Base-by-base conservation (phyloP, 768 basidiomycete genomes). In the Boletus bicolor region DNA sequence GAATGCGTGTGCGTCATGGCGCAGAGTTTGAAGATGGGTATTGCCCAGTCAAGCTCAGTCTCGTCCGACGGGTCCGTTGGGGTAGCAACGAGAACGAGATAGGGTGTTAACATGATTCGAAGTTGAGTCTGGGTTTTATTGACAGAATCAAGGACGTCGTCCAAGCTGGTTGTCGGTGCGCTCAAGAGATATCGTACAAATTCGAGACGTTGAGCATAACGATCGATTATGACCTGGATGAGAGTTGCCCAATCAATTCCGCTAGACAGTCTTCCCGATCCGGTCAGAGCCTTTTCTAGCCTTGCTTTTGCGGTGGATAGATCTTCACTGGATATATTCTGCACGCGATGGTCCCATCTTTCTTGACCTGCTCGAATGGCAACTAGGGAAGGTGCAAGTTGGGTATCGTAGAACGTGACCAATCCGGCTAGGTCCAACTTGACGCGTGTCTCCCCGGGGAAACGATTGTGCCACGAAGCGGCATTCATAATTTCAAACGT, bases 211-310 rank as follows among this genome's bases (percentile, higher is more conserved):
- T 65, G 59, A 2, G 66, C 68, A 19, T 68, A 73, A 11, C 74
- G 72, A 28, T 76, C 60, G 10, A 66, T 51, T 11, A 73, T 56
- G n/a, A 64, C 62, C 15, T 60, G 69, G 17, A 64, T 51, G 24
- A 72, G 53, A 21, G 67, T 59, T 19, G 28, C 44, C 74, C 74
- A 74, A 48, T 74, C 71, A 11, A 73, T 50, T 7, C 68, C 71
- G 48, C 73, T 78, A 0, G 56, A 54, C 5, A 39, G 44, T 3
- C 14, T 42, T 3, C 36, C 45, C 17, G 59, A 44, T 35, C 47
- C 17, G 19, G 26, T 30, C 38, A 67, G 24, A 12, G 8, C 38
- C 8, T 44, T 37, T 19, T 41, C 54, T 9, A 66, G 45, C n/a
- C 49, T 54, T 8, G 38, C 28, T 15, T 36, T 62, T 10, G 39